Percentiles rank a stretch among this genome's conserved stretches.
Evolutionary conservation across 495 filamentous ascomycete species (phyloP).

Genomic region (Aspergillus taichungensis): DNA sequence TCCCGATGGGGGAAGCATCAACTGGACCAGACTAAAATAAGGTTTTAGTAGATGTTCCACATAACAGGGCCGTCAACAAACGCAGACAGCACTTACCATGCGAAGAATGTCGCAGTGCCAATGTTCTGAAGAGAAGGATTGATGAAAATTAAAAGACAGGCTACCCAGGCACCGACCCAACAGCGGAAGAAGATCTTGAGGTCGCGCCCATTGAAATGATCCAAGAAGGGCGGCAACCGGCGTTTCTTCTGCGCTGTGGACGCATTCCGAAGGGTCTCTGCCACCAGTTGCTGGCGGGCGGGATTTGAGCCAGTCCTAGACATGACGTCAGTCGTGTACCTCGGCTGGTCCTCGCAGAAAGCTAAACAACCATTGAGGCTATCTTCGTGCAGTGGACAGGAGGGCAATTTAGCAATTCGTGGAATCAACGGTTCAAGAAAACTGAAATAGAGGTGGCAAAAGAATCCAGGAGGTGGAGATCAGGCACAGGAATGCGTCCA

Average conservation of each 20-base stretch:
- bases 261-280: not conserved
- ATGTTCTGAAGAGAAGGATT: slow-evolving; percentile 19
- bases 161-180: slow-evolving; percentile 34
- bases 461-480: too few relatives aligned
- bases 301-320: too few relatives aligned
- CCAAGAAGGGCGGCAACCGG: slow-evolving; percentile 25
- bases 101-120: slow-evolving; percentile 18
- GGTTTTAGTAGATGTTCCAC: not conserved
- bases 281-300: too few relatives aligned
- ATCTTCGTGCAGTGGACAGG: too few relatives aligned
- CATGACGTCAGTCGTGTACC: too few relatives aligned
- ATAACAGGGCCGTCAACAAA: not conserved
- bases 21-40: slow-evolving; percentile 19
- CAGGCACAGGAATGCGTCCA: too few relatives aligned
- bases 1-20: slow-evolving; percentile 30
- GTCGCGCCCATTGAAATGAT: slow-evolving; percentile 39
- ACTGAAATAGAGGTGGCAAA: too few relatives aligned
- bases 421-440: too few relatives aligned
- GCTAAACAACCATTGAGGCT: too few relatives aligned
- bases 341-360: too few relatives aligned
- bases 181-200: slow-evolving; percentile 38
- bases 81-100: slow-evolving; percentile 4
- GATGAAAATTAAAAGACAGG: slow-evolving; percentile 34
- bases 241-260: not conserved
- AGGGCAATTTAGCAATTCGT: too few relatives aligned